phyloP scores from a whole-genome alignment of 2,329 filamentous ascomycete species.

The Epichloe bromicola region DNA sequence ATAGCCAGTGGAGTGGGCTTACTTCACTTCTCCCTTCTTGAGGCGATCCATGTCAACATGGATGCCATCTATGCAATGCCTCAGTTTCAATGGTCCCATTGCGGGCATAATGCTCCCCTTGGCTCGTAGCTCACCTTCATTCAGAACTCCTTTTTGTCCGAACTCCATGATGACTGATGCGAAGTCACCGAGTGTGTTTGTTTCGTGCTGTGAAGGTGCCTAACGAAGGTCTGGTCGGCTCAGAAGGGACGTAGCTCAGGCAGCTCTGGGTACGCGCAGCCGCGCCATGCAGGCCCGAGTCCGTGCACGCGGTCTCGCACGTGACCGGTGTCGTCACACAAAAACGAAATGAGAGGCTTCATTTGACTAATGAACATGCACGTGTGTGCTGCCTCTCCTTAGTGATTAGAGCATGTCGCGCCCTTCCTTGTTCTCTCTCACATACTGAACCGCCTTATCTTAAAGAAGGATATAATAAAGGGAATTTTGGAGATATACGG shows the following conservation, averaged over 20 bases:
- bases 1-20: slow-evolving; percentile 23
- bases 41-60: slow-evolving; percentile 97
- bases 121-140: slow-evolving; percentile 38
- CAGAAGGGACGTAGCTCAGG: slow-evolving; percentile 27
- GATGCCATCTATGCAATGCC: slow-evolving; percentile 69
- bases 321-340: slow-evolving; percentile 8
- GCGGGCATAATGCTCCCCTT: neutral
- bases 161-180: slow-evolving; percentile 41
- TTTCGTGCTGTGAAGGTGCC: no score
- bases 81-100: neutral
- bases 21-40: slow-evolving; percentile 99
- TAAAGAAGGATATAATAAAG: no score
- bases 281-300: slow-evolving; percentile 12
- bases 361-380: neutral
- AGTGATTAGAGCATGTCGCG: no score
- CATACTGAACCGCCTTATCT: no score
- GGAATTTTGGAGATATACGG: no score
- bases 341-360: neutral
- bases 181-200: no score
- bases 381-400: no score
- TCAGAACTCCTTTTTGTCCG: slow-evolving; percentile 46
- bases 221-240: slow-evolving; percentile 8
- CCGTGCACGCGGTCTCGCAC: slow-evolving; percentile 8
- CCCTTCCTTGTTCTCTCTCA: no score
- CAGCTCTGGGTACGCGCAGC: slow-evolving; percentile 34